phyloP scores from a whole-genome alignment of 306 rosid species.

The cucumber (Cucumis sativus) region Cucumber_9930_V3 NC_026660.2:22529001-22529500 shows the following conservation, averaged over 20 bases:
- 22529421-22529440: background rate
- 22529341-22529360: background rate
- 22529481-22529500: background rate
- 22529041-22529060: background rate
- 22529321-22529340: background rate
- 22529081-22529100: background rate
- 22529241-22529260: slow-evolving; percentile 53
- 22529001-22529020: background rate
- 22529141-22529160: slow-evolving; percentile 91
- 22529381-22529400: slow-evolving; percentile 8
- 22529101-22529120: background rate
- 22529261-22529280: slow-evolving; percentile 57
- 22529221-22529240: slow-evolving; percentile 57
- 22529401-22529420: slow-evolving; percentile 1
- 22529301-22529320: slow-evolving; percentile 21
- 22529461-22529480: background rate
- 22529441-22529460: background rate
- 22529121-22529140: slow-evolving; percentile 55
- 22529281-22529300: slow-evolving; percentile 77
- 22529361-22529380: background rate
- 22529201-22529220: slow-evolving; percentile 69
- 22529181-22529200: slow-evolving; percentile 82
- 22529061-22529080: background rate
- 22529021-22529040: background rate
- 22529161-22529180: slow-evolving; percentile 98